phyloP scores from a whole-genome alignment of 2,329 filamentous ascomycete genomes.

The Hypoxylon sp. region DNA sequence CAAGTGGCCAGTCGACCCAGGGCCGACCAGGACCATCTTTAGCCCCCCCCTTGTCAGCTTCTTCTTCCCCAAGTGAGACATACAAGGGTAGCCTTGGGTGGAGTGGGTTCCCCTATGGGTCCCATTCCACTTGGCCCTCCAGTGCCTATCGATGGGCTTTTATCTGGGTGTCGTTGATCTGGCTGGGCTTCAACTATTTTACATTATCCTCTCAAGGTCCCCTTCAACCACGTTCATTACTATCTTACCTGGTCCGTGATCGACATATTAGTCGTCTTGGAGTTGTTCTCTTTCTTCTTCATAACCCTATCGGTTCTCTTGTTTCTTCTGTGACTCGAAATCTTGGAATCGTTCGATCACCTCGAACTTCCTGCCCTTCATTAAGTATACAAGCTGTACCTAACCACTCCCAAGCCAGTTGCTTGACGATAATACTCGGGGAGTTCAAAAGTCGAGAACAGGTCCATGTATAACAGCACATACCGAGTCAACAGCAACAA shows the following conservation, averaged over 20 bases:
- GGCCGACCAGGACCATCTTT: slow-evolving; percentile 52
- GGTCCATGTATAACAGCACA: slow-evolving; percentile 52
- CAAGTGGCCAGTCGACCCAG: slow-evolving; percentile 43
- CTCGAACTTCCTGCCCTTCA: slow-evolving; percentile 55
- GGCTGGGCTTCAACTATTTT: slow-evolving; percentile 51
- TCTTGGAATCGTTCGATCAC: slow-evolving; percentile 53
- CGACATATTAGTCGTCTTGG: slow-evolving; percentile 55
- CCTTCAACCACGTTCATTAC: slow-evolving; percentile 54
- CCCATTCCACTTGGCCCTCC: slow-evolving; percentile 56
- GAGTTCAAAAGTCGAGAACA: slow-evolving; percentile 44
- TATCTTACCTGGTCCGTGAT: slow-evolving; percentile 54
- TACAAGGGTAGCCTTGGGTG: slow-evolving; percentile 56
- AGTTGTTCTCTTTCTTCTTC: slow-evolving; percentile 55
- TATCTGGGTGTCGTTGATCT: slow-evolving; percentile 60
- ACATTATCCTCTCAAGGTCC: slow-evolving; percentile 55
- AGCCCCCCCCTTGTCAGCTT: slow-evolving; percentile 60
- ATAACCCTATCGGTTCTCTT: slow-evolving; percentile 55
- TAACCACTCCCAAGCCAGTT: slow-evolving; percentile 41
- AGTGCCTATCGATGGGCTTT: slow-evolving; percentile 58
- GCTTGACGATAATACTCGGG: slow-evolving; percentile 49
- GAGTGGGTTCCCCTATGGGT: slow-evolving; percentile 52
- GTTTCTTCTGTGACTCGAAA: slow-evolving; percentile 54
- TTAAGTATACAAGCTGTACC: slow-evolving; percentile 50
- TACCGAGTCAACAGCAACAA: slow-evolving; percentile 51
- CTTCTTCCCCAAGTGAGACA: slow-evolving; percentile 65